Percentiles rank a stretch among this genome's conserved stretches.
phyloP scores from a whole-genome alignment of 1,139 yeast species.

The Geotrichum aggregatum region DNA sequence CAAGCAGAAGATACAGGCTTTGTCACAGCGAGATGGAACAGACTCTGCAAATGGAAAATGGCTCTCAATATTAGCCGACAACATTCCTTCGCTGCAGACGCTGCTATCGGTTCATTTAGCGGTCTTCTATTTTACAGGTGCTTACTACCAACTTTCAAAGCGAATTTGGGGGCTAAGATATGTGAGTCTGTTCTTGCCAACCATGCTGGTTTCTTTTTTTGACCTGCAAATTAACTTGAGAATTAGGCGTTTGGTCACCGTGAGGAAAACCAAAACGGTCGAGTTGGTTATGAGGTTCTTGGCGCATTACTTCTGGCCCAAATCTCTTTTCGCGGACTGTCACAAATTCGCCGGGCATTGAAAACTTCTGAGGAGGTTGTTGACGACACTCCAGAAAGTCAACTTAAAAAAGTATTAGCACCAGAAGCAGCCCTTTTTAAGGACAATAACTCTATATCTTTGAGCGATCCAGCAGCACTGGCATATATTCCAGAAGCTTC shows the following conservation, averaged over 20 bases:
- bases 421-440: background rate
- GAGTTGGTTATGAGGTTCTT: slow-evolving; percentile 65
- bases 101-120: slow-evolving; percentile 59
- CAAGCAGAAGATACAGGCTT: slow-evolving; percentile 1
- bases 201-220: background rate
- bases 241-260: slow-evolving; percentile 21
- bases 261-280: slow-evolving; percentile 30
- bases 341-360: background rate
- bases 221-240: background rate
- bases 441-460: slow-evolving; percentile 20
- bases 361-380: background rate
- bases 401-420: slow-evolving; percentile 2
- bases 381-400: slow-evolving; percentile 1
- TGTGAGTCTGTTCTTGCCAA: slow-evolving; percentile 41
- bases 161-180: slow-evolving; percentile 76
- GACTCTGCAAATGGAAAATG: background rate
- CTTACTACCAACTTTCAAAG: slow-evolving; percentile 69
- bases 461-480: slow-evolving; percentile 53
- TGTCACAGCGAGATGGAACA: background rate
- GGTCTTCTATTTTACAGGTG: slow-evolving; percentile 71
- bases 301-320: slow-evolving; percentile 70
- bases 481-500: slow-evolving; percentile 70
- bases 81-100: slow-evolving; percentile 12
- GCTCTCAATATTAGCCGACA: background rate
- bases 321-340: background rate